phyloP scores from a whole-genome alignment of 176 grass and related monocot species.

The Aegilops longissima region DNA sequence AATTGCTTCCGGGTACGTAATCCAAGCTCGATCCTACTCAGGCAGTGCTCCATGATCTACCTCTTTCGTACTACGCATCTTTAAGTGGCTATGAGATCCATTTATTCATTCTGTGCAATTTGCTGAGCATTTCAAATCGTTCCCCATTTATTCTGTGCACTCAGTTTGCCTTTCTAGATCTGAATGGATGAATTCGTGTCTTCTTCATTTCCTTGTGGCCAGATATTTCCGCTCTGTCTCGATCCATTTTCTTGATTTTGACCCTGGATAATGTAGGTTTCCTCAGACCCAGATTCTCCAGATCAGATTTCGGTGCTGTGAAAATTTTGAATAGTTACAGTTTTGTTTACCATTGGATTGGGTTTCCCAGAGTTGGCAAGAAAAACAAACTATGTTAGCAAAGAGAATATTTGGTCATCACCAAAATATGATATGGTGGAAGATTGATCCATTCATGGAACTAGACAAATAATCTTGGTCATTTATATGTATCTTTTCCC shows the following conservation, averaged over 20 bases:
- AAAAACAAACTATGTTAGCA: neutral
- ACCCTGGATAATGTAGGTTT: neutral
- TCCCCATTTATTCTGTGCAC: neutral
- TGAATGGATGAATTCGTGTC: neutral
- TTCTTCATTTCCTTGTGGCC: neutral
- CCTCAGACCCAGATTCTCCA: neutral
- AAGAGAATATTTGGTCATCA: neutral
- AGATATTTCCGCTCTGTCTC: neutral
- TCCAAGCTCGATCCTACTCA: neutral
- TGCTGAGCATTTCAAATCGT: neutral
- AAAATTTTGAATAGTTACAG: neutral
- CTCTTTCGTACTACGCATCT: neutral
- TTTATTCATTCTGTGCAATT: neutral
- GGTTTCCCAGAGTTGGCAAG: neutral
- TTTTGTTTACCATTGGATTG: neutral
- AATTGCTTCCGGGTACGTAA: conserved; percentile 3
- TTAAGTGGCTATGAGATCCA: neutral
- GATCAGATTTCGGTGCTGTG: neutral
- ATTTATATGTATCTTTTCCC: neutral
- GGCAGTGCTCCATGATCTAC: neutral
- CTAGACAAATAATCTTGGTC: neutral
- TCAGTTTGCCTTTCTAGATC: neutral
- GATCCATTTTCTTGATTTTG: neutral
- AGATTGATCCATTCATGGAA: neutral
- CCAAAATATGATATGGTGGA: neutral